Base-by-base conservation (phyloP, 2,329 filamentous ascomycete species). In the Sphaerulina vaccinii region DNA sequence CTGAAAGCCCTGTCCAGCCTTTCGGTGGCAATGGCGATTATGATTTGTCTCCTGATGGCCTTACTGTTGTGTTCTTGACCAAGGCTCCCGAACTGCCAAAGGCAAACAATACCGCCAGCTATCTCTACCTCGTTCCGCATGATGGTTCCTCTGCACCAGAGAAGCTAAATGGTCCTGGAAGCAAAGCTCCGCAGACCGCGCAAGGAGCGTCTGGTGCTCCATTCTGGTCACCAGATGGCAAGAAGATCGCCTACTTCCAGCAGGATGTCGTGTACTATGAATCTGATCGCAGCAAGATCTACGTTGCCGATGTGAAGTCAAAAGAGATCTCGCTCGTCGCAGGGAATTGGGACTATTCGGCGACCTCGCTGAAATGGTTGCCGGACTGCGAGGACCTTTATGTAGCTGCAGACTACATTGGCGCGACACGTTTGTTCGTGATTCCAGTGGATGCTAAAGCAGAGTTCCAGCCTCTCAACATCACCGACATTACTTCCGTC, bases 41-140 rank as follows among this genome's bases (percentile, higher is more conserved):
- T 44, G 60, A 62, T 36, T 44, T 63, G 22, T 59, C 55, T 41
- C 60, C 60, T 13, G 60, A 62, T 37, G 61, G 61, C 8, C 56
- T 52, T 19, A 52, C 56, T 6, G 59, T 61, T 15, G 60, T 61
- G 1, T 63, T 63, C 54, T 39, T 61, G 29, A 59, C 57, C 27
- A 60, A 62, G 44, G 60, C 60, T 5, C 61, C 60, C 3, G 56
- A 63, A 27, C 52, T 61, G 11, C 52, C 59, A 41, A 62, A 62
- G 36, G 61, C 57, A n/a, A 58, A 59, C 36, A 52, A 56, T 41
- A 60, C 60, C 2, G 55, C 58, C 22, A 61, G 55, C 52, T 62
- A 63, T 39, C 41, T 63, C 16, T 63, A 63, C 23, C 33, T 63
- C 2, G 61, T 63, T 2, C 59, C 59, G 42, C 61, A 63, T 38